Conservation (phyloP, 257 asterid genomes). For the Cinchona pubescens region DNA sequence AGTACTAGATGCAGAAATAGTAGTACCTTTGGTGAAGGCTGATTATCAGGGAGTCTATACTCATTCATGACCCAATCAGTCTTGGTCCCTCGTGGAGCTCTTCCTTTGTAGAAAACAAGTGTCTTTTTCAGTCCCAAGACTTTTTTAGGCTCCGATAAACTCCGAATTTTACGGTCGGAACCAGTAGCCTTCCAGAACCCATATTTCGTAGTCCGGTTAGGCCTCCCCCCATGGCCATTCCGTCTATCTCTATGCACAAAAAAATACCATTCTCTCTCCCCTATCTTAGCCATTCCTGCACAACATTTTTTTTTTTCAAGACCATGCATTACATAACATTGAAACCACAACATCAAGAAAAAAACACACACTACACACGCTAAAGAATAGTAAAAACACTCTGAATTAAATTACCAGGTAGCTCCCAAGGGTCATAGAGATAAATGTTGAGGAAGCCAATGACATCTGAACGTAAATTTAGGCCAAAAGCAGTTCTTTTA, state of each 20-base stretch:
- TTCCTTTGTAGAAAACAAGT: slow-evolving; percentile 67
- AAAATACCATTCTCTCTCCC: slow-evolving; percentile 82
- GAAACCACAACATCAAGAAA: too few species aligned
- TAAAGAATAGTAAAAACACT: background rate
- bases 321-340: too few species aligned
- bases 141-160: slow-evolving; percentile 41
- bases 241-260: slow-evolving; percentile 63
- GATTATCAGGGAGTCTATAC: slow-evolving; percentile 56
- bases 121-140: slow-evolving; percentile 63
- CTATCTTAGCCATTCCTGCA: slow-evolving; percentile 62
- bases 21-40: slow-evolving; percentile 44
- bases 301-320: background rate
- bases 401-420: slow-evolving; percentile 54
- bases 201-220: slow-evolving; percentile 55
- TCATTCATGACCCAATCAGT: slow-evolving; percentile 92
- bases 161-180: slow-evolving; percentile 55
- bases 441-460: slow-evolving; percentile 69
- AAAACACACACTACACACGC: background rate
- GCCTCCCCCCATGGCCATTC: slow-evolving; percentile 72
- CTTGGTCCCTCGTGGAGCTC: slow-evolving; percentile 74
- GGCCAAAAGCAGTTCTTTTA: slow-evolving; percentile 37
- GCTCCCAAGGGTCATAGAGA: slow-evolving; percentile 59
- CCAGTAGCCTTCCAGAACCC: slow-evolving; percentile 96
- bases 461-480: slow-evolving; percentile 39
- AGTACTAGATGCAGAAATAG: background rate